Percentiles rank a stretch among this genome's conserved stretches.
Evolutionary conservation across 179 eudicot genomes (phyloP).

Genomic region (Beta lomatogona): DNA sequence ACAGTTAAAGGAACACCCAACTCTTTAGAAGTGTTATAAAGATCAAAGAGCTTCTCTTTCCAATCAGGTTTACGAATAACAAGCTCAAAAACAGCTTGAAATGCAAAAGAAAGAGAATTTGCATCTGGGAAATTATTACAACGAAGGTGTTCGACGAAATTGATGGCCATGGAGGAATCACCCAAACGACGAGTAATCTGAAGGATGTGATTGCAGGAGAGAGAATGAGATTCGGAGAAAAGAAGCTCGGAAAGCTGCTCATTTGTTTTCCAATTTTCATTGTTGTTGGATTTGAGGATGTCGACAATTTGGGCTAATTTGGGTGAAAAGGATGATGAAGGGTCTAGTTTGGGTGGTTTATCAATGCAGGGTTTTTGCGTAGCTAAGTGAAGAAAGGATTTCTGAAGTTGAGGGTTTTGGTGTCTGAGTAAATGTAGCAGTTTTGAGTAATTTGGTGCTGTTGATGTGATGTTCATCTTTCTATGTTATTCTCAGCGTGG

Average conservation of each 20-base stretch:
- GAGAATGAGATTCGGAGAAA: slow-evolving; percentile 32
- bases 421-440: slow-evolving; percentile 28
- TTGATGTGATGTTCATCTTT: slow-evolving; percentile 26
- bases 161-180: slow-evolving; percentile 39
- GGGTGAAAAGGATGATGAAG: slow-evolving; percentile 18
- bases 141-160: slow-evolving; percentile 42
- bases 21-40: slow-evolving; percentile 35
- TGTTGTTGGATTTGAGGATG: slow-evolving; percentile 40
- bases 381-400: slow-evolving; percentile 31
- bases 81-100: slow-evolving; percentile 62
- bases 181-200: slow-evolving; percentile 50
- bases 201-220: slow-evolving; percentile 20
- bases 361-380: slow-evolving; percentile 9
- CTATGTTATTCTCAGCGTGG: background rate
- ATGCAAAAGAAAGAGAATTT: slow-evolving; percentile 37
- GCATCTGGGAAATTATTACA: slow-evolving; percentile 28
- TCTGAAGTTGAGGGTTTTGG: slow-evolving; percentile 26
- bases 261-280: slow-evolving; percentile 41
- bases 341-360: slow-evolving; percentile 8
- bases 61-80: slow-evolving; percentile 37
- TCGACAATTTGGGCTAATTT: slow-evolving; percentile 34
- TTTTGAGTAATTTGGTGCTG: slow-evolving; percentile 22
- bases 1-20: slow-evolving; percentile 40
- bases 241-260: slow-evolving; percentile 40
- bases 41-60: slow-evolving; percentile 34